phyloP scores from a whole-genome alignment of 805 yeast species.

The Blastobotrys parvus region DNA sequence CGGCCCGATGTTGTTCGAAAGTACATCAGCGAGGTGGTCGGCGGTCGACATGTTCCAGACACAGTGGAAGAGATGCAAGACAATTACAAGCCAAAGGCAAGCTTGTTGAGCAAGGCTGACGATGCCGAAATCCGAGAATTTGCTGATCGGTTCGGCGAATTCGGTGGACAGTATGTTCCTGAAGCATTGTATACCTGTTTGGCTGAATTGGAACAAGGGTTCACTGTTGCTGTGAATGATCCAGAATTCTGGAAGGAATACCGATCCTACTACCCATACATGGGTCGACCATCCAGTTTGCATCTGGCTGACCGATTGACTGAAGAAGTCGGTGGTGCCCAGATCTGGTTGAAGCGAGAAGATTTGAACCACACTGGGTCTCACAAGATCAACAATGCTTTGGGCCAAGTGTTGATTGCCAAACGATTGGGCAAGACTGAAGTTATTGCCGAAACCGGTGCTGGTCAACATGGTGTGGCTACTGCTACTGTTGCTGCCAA shows the following conservation, averaged over 20 bases:
- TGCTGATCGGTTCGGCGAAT: conserved; percentile 79
- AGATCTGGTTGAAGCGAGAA: conserved; percentile 97
- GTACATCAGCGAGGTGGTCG: conserved; percentile 63
- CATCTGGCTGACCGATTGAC: conserved; percentile 87
- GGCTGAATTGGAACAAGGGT: conserved; percentile 79
- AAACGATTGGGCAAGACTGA: conserved; percentile 37
- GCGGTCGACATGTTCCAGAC: conserved; percentile 32
- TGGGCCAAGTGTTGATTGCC: conserved; percentile 38
- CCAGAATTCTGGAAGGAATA: conserved; percentile 92
- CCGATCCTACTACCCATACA: conserved; percentile 73
- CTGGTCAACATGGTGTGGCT: conserved; percentile 46
- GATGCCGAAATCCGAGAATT: conserved; percentile 9
- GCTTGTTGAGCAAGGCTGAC: conserved; percentile 2
- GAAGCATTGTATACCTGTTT: conserved; percentile 91
- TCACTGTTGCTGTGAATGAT: conserved; percentile 82
- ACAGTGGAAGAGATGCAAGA: conserved; percentile 11
- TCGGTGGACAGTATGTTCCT: conserved; percentile 98
- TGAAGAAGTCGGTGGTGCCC: conserved; percentile 88
- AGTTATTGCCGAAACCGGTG: conserved; percentile 43
- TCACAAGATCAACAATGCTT: conserved; percentile 41
- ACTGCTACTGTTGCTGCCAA: conserved; percentile 44
- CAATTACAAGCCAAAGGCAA: conserved; percentile 16
- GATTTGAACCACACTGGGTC: conserved; percentile 51
- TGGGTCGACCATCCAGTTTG: conserved; percentile 92
- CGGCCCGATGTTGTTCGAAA: conserved; percentile 56